Base-by-base conservation (phyloP, 495 filamentous ascomycete genomes). In the Lepidopterella palustris region DNA sequence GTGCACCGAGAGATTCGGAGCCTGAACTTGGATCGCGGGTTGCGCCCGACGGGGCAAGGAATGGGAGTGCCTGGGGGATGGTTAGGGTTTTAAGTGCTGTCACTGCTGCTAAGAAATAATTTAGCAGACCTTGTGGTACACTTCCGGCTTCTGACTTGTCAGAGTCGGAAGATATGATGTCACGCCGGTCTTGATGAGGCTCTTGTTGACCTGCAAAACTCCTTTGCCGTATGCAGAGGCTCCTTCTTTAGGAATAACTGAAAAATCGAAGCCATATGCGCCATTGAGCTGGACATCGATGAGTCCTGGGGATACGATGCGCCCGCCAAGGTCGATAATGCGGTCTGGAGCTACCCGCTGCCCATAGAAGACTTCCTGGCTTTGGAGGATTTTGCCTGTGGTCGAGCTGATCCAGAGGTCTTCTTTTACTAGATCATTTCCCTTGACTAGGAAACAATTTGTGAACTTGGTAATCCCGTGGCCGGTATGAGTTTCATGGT, bases 271-370 rank as follows among this genome's bases (percentile, higher is more conserved):
- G 47, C 90, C 89, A 60, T 87, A 87, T 5, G 85, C 88, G 42
- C 90, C 90, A 65, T 95, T 95, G 47, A 92, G 79, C 68, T 95
- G 90, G 49, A 87, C 84, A 66, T 95, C 90, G 65, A 95, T 89
- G 63, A 93, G 80, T 13, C 89, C 90, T 0, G 89, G 88, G 11
- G 87, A 82, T 23, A 95, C 64, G 65, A 93, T 90, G 60, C 86
- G 84, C 48, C 87, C 86, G n/a, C 82, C 77, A 11, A 93, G 81
- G 64, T 95, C 81, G 63, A 93, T 76, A 53, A 84, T 77, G 51
- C 68, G 59, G 64, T 84, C 80, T 5, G 84, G 82, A 5, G 79
- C 70, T n/a, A 73, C 68, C 53, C 85, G 80, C 45, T 86, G 76
- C 57, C 82, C 84, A 75, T 90, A 92, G 71, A 90, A 90, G 32